A percentile compares a stretch with the other conserved stretches of the same genome.
Conservation (phyloP, 2,329 filamentous ascomycete species). For the Colletotrichum orbiculare region DNA sequence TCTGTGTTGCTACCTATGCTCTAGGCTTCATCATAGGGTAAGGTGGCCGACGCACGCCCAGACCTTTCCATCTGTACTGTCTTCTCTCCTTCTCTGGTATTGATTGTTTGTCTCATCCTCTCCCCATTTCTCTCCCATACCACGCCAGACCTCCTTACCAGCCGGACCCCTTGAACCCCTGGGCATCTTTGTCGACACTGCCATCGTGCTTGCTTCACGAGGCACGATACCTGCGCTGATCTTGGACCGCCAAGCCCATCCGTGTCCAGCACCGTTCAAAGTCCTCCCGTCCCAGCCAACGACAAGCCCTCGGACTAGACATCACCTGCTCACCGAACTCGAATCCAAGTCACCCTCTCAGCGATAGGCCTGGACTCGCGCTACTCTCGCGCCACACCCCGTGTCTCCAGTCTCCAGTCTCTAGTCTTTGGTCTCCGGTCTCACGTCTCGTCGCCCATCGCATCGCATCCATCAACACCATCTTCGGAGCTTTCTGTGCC, state of each 20-base stretch:
- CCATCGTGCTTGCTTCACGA: not conserved
- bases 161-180: slow-evolving; percentile 1
- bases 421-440: not conserved
- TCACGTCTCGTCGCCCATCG: not conserved
- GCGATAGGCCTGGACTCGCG: not conserved
- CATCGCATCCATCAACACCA: slow-evolving; percentile 20
- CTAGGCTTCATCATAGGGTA: not conserved
- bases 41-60: slow-evolving; percentile 24
- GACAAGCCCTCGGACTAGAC: slow-evolving; percentile 6
- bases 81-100: slow-evolving; percentile 8
- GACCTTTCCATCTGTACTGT: slow-evolving; percentile 25
- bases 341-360: too few relatives aligned
- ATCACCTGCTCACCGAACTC: slow-evolving; percentile 27
- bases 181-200: too few relatives aligned
- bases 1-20: not conserved
- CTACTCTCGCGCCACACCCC: slow-evolving; percentile 28
- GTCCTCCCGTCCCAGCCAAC: slow-evolving; percentile 22
- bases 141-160: slow-evolving; percentile 2
- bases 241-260: slow-evolving; percentile 16
- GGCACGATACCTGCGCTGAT: not conserved
- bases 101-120: slow-evolving; percentile 20
- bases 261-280: not conserved
- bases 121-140: slow-evolving; percentile 7
- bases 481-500: slow-evolving; percentile 23
- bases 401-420: not conserved